Percentiles rank a stretch among this genome's conserved stretches.
phyloP scores from a whole-genome alignment of 2,329 filamentous ascomycete genomes.

The Xylaria hypoxylon region DNA sequence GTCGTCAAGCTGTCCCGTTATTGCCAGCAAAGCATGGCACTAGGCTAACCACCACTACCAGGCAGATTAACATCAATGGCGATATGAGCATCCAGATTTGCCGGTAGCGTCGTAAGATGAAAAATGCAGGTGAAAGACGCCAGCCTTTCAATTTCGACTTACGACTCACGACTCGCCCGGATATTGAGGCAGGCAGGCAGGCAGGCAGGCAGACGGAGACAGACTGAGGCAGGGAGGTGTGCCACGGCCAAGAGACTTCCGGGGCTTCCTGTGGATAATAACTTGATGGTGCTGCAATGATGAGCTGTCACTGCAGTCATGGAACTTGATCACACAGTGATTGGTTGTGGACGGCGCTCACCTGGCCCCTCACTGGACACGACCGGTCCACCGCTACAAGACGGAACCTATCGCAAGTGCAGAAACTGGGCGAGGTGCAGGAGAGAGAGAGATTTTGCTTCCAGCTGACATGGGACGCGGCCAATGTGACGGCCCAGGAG shows the following conservation, averaged over 20 bases:
- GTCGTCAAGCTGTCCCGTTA: conserved; percentile 8
- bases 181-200: conserved; percentile 5
- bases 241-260: conserved; percentile 27
- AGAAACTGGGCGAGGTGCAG: conserved; percentile 42
- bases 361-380: conserved; percentile 51
- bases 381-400: conserved; percentile 52
- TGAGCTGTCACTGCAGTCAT: conserved; percentile 60
- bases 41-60: conserved; percentile 17
- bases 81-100: conserved; percentile 25
- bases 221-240: conserved; percentile 35
- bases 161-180: conserved; percentile 22
- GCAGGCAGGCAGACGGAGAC: background rate
- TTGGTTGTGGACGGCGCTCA: conserved; percentile 56
- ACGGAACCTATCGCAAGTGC: conserved; percentile 57
- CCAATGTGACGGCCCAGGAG: conserved; percentile 58
- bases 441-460: conserved; percentile 43
- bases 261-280: conserved; percentile 22
- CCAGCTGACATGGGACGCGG: conserved; percentile 47
- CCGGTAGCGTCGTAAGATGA: conserved; percentile 24
- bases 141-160: background rate
- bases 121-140: conserved; percentile 30
- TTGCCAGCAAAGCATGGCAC: conserved; percentile 39
- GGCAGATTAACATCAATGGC: conserved; percentile 19
- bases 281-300: conserved; percentile 51
- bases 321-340: conserved; percentile 57